phyloP scores from a whole-genome alignment of 208 protist genomes.

The Angomonas deanei region DNA sequence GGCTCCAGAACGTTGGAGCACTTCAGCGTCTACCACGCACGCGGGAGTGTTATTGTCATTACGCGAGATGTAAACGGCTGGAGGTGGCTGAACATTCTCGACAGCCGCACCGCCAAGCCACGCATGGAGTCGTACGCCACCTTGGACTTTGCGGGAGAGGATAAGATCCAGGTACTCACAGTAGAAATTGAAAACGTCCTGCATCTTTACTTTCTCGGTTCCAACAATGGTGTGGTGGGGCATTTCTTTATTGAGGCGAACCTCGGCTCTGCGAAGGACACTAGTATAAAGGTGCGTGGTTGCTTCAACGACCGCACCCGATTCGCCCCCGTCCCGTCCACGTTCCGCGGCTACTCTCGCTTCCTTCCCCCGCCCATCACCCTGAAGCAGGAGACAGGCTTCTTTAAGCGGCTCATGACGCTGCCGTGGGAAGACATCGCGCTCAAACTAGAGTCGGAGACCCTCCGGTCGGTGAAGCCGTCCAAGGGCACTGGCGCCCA shows the following conservation, averaged over 20 bases:
- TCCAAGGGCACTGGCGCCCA: background rate
- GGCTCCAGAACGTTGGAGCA: constrained; percentile 46
- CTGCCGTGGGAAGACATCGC: constrained; percentile 77
- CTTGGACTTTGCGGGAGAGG: constrained; percentile 63
- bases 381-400: constrained; percentile 72
- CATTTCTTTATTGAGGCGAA: constrained; percentile 60
- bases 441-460: constrained; percentile 61
- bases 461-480: constrained; percentile 28
- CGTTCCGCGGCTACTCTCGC: constrained; percentile 55
- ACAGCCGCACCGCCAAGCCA: constrained; percentile 47
- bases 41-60: constrained; percentile 54
- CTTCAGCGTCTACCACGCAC: constrained; percentile 41
- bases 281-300: constrained; percentile 27
- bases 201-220: constrained; percentile 73
- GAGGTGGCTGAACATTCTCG: constrained; percentile 77
- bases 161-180: constrained; percentile 50
- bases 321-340: constrained; percentile 42
- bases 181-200: constrained; percentile 49
- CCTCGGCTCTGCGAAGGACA: constrained; percentile 27
- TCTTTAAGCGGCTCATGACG: constrained; percentile 82
- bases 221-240: constrained; percentile 45
- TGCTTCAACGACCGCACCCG: constrained; percentile 24
- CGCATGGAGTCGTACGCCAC: constrained; percentile 57
- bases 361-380: constrained; percentile 59
- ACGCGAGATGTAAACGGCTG: constrained; percentile 73